These are phyloP conservation scores for Butyriboletus appendiculatus DNA, from an alignment of 1,284 basidiomycete species.

Conservation along the genomic window DNA sequence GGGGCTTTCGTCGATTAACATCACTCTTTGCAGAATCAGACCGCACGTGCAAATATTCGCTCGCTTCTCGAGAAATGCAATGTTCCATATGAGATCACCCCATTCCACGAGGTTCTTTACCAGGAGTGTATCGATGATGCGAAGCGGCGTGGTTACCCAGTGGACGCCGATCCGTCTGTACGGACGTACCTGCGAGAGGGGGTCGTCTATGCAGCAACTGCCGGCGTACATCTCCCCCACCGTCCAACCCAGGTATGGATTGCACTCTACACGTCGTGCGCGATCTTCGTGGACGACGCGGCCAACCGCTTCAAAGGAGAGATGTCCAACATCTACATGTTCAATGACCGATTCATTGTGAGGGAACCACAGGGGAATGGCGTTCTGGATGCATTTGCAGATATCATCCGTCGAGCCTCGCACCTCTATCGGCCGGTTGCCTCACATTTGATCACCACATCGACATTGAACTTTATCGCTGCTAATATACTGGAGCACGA, in stretches of 20 bases:
- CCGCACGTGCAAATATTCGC: slow-evolving; percentile 10
- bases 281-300: slow-evolving; percentile 35
- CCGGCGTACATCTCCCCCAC: slow-evolving; percentile 14
- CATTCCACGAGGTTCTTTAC: slow-evolving; percentile 14
- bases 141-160: slow-evolving; percentile 15
- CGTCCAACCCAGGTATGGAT: slow-evolving; percentile 27
- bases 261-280: slow-evolving; percentile 34
- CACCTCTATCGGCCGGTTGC: slow-evolving; percentile 18
- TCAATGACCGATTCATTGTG: slow-evolving; percentile 31
- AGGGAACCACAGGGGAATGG: slow-evolving; percentile 22
- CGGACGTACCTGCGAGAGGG: slow-evolving; percentile 17
- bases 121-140: slow-evolving; percentile 22
- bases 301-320: slow-evolving; percentile 14
- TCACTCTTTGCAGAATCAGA: slow-evolving; percentile 7
- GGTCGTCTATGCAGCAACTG: slow-evolving; percentile 18
- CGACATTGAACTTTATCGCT: slow-evolving; percentile 28
- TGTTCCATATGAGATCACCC: slow-evolving; percentile 16
- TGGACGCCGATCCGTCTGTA: slow-evolving; percentile 16
- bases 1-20: not conserved
- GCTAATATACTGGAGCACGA: slow-evolving; percentile 34
- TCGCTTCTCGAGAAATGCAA: slow-evolving; percentile 21
- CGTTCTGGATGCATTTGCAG: slow-evolving; percentile 32
- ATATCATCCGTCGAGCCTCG: slow-evolving; percentile 20
- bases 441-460: slow-evolving; percentile 32
- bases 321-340: slow-evolving; percentile 22